phyloP scores from a whole-genome alignment of 805 yeast genomes.

The Wickerhamiella occidentalis region DNA sequence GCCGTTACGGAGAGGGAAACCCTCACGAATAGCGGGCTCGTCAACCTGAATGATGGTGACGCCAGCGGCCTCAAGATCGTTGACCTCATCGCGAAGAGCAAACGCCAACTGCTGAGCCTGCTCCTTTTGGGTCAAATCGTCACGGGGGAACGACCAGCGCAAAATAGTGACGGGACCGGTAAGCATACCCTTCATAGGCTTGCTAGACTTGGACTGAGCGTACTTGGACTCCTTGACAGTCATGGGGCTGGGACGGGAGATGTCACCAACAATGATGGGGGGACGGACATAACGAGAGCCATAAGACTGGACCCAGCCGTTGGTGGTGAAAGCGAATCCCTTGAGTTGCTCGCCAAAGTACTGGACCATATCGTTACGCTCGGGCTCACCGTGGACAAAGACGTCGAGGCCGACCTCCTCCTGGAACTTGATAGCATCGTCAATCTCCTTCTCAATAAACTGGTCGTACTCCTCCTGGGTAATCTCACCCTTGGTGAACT shows the following conservation, averaged over 20 bases:
- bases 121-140: constrained; percentile 81
- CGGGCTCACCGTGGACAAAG: constrained; percentile 99
- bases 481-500: constrained; percentile 92
- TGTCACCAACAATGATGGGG: constrained; percentile 97
- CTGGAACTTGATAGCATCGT: constrained; percentile 94
- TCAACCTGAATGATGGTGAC: constrained; percentile 97
- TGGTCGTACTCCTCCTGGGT: constrained; percentile 89
- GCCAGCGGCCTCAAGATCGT: constrained; percentile 97
- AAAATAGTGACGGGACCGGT: constrained; percentile 99
- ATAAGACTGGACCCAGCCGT: constrained; percentile 99
- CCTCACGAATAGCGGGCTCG: constrained; percentile 99
- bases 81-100: constrained; percentile 97
- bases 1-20: constrained; percentile 98
- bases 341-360: constrained; percentile 98
- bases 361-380: constrained; percentile 99
- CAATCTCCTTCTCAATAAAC: constrained; percentile 95
- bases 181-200: constrained; percentile 99
- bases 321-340: constrained; percentile 96
- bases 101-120: constrained; percentile 96
- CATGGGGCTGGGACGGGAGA: constrained; percentile 97
- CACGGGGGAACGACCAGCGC: constrained; percentile 99
- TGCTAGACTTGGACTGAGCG: constrained; percentile 90
- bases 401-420: constrained; percentile 98
- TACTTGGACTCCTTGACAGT: constrained; percentile 98
- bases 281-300: constrained; percentile 99